Conservation (phyloP, 768 basidiomycete species). For the Ramaria rubella region DNA sequence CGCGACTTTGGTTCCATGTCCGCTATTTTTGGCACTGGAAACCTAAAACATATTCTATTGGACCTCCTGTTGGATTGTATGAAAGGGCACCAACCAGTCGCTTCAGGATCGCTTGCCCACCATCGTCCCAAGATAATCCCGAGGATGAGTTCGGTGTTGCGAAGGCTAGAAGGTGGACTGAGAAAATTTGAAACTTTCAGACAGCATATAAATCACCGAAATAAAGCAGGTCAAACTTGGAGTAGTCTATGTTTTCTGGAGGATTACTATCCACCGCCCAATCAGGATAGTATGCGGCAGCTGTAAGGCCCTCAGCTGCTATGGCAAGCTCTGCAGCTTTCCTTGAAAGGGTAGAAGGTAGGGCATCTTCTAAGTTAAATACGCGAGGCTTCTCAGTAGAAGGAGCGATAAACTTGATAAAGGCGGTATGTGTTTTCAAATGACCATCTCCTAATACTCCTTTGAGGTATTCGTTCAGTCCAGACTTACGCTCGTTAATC, state of each 20-base stretch:
- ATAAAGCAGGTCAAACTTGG: slow-evolving; percentile 60
- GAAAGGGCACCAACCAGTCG: slow-evolving; percentile 41
- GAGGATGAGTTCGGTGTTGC: slow-evolving; percentile 56
- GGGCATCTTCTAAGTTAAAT: slow-evolving; percentile 40
- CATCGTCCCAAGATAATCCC: slow-evolving; percentile 44
- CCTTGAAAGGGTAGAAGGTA: slow-evolving; percentile 41
- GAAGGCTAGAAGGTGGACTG: slow-evolving; percentile 43
- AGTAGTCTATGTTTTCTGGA: slow-evolving; percentile 56
- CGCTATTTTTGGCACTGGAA: slow-evolving; percentile 41
- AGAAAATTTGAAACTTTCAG: background rate
- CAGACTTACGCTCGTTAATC: slow-evolving; percentile 45
- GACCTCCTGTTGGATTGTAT: background rate
- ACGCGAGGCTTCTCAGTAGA: slow-evolving; percentile 16
- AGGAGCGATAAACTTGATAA: slow-evolving; percentile 35
- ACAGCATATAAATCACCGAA: slow-evolving; percentile 39
- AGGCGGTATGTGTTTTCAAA: slow-evolving; percentile 28
- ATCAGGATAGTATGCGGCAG: slow-evolving; percentile 30
- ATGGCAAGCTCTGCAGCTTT: slow-evolving; percentile 26
- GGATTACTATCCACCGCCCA: slow-evolving; percentile 43
- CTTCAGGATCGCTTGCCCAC: slow-evolving; percentile 45
- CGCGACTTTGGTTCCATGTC: slow-evolving; percentile 56
- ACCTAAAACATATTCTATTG: background rate
- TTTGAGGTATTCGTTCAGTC: slow-evolving; percentile 37
- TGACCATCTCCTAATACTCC: slow-evolving; percentile 32
- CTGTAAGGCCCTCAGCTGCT: slow-evolving; percentile 14